Percentiles rank a stretch among this genome's conserved stretches.
Evolutionary conservation across 2,329 filamentous ascomycete genomes (phyloP).

Genomic region (Penicillium olsonii): DNA sequence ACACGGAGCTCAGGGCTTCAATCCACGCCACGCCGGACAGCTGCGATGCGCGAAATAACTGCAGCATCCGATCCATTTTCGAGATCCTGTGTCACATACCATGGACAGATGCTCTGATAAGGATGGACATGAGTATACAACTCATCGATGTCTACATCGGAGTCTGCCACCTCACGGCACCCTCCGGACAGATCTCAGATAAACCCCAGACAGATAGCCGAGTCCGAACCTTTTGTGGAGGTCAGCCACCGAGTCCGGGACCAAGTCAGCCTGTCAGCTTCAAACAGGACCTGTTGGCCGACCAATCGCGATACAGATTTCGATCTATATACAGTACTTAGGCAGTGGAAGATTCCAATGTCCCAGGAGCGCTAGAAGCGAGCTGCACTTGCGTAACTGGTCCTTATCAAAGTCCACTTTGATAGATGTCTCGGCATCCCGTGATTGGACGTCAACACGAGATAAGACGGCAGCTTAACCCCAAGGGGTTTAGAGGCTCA

Average conservation of each 20-base stretch:
- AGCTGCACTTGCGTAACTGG: background rate
- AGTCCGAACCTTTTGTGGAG: conserved; percentile 2
- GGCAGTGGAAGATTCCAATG: too few relatives aligned
- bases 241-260: background rate
- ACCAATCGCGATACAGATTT: background rate
- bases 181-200: conserved; percentile 9
- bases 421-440: background rate
- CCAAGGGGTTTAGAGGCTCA: background rate
- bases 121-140: background rate
- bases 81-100: background rate
- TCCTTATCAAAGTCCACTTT: conserved; percentile 10
- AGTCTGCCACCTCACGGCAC: conserved; percentile 11
- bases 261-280: background rate
- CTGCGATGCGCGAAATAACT: background rate
- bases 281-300: background rate
- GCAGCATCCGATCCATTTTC: background rate
- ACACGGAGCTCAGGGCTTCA: background rate
- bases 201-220: conserved; percentile 6
- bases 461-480: conserved; percentile 2
- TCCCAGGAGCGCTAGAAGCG: background rate
- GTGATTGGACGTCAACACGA: background rate
- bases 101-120: conserved; percentile 1
- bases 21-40: background rate
- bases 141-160: conserved; percentile 4
- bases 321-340: background rate